Conservation (phyloP, 2,329 filamentous ascomycete genomes). For the Metarhizium rileyi region DNA sequence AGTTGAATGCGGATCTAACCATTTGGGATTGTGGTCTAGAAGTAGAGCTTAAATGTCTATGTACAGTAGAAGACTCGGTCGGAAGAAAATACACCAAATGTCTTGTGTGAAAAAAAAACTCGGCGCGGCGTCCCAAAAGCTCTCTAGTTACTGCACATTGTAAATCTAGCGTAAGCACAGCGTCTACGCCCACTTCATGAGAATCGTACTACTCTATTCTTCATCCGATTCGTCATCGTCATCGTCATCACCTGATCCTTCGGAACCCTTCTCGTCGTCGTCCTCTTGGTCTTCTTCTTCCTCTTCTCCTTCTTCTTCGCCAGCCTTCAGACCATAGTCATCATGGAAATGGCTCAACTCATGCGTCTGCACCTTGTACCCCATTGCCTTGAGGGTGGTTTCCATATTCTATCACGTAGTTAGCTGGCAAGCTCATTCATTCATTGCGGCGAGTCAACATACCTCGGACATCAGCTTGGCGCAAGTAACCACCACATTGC, state of each 20-base stretch:
- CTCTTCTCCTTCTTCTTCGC: conserved; percentile 46
- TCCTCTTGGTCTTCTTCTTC: conserved; percentile 38
- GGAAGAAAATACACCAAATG: neutral
- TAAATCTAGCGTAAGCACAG: neutral
- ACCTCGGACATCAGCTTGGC: conserved; percentile 79
- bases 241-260: conserved; percentile 14
- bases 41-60: neutral
- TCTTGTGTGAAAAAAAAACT: neutral
- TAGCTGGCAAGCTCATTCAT: neutral
- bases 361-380: conserved; percentile 70
- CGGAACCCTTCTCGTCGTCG: conserved; percentile 22
- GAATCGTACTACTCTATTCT: neutral
- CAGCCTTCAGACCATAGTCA: conserved; percentile 71
- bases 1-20: neutral
- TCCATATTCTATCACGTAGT: conserved; percentile 52
- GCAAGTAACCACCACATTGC: conserved; percentile 84
- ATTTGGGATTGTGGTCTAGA: neutral
- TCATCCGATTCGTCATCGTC: conserved; percentile 10
- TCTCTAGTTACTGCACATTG: neutral
- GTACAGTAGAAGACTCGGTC: neutral
- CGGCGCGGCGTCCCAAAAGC: neutral
- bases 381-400: conserved; percentile 61
- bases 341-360: conserved; percentile 75
- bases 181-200: neutral
- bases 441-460: conserved; percentile 24